Evolutionary conservation across 495 filamentous ascomycete genomes (phyloP), one percentile per base, ranked within the genome.

Genomic region (Aspergillus olivimuriae): DNA sequence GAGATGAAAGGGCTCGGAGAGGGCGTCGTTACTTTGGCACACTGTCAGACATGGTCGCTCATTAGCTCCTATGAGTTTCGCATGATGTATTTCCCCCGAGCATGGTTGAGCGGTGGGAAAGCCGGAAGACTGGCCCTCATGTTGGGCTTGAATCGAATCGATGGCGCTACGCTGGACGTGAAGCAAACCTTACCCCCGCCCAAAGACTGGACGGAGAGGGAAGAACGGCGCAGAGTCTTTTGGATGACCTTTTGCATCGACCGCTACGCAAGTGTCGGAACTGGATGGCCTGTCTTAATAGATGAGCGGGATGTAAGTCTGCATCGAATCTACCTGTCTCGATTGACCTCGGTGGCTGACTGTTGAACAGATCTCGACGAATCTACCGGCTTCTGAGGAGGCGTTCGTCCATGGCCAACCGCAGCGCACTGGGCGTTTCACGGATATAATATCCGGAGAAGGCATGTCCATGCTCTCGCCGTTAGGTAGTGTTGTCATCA

Each of bases 11-110:
- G 92, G 16, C 85, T 90, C 52, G 92, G 92, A 28, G 92, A 97
- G 61, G 73, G 77, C 36, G 82, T 89, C 50, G 83, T 97, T 43
- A 86, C 82, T 9, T 68, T 95, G 16, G 83, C 80, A 18, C 81
- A 92, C 53, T 81, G 80, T 26, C 94, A 97, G 62, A 76, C 86
- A 2, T 92, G 94, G 77, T 65, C 81, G 8, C 67, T 99, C 4
- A 76, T 94, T 39, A 75, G 80, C 3, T 77, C 75, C 0, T 96
- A 94, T 54, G 92, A 99, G 58, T 97, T 96, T 60, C 94, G 89
- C 64, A 84, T 86, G 76, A 96, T 99, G 86, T 94, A 87, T 61
- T 99, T 99, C 51, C 92, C 92, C 2, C 73, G 94, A 31, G 94
- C 94, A 3, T 99, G 92, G 92, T 76, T 96, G 64, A 95, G 86